Evolutionary conservation across 2,329 filamentous ascomycete genomes (phyloP), one percentile per base, ranked within the genome.

Genomic region (Colletotrichum aenigma): DNA sequence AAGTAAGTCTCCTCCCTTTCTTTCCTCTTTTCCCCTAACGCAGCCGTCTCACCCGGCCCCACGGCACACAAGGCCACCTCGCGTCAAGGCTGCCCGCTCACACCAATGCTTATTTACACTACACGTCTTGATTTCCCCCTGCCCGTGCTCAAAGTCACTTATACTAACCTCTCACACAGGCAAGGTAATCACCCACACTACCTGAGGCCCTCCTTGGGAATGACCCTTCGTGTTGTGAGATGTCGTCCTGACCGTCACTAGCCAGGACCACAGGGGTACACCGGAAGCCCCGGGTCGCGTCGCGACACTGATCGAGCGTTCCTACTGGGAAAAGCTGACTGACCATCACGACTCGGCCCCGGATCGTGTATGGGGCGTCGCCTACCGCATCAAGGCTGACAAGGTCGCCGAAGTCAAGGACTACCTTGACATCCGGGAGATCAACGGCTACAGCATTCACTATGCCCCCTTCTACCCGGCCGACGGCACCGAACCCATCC

Each of bases 401-500:
- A 90, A 93, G 78, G 95, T 97, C 26, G 89, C 92, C 76, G 93
- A 96, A 86, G 96, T 98, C 6, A 93, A 95, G 79, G 90, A 93
- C 74, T 98, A 98, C 83, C 94, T 99, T 64, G 96, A 98, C 84
- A 96, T 98, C 78, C 93, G 97, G 61, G 97, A 99, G 85, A 98
- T 98, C 82, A 98, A 98, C 86, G 97, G 97, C 30, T 99, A 99
- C 86, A 95, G 93, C 70, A 97, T 98, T 79, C 96, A 98, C 85
- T 95, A 96, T 84, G 95, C 96, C 32, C 92, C 94, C 0, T 98
- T 98, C 84, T 89, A 96, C 80, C 92, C 93, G 8, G 88, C 91
- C 6, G 84, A 87, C 77, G 81, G 81, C 30, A 81, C 82, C 16
- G 71, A 81, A 6, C 79, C 85, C 24, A 89, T 92, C 80, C 84